phyloP scores from a whole-genome alignment of 2,329 filamentous ascomycete genomes.

The Scortechinia acanthostroma region DNA sequence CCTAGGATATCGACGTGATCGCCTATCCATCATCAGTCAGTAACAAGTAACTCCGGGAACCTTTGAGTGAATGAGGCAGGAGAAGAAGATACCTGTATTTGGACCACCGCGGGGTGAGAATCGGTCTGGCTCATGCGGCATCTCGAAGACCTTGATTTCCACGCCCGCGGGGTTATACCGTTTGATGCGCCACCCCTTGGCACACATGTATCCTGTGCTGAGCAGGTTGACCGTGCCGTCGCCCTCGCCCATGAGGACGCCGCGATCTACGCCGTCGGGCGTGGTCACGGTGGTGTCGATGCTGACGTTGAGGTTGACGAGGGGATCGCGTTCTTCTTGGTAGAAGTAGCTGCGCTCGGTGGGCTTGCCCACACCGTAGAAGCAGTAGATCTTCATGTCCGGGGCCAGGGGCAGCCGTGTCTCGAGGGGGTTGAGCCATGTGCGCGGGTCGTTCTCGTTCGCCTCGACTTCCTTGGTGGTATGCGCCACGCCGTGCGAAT shows the following conservation, averaged over 20 bases:
- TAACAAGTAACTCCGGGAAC: background rate
- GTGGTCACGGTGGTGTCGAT: conserved; percentile 57
- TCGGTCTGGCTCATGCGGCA: conserved; percentile 89
- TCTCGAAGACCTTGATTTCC: conserved; percentile 81
- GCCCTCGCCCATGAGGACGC: conserved; percentile 90
- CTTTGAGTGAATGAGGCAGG: too few relatives aligned
- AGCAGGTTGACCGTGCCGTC: conserved; percentile 94
- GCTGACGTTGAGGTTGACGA: conserved; percentile 67
- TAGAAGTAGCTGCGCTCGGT: conserved; percentile 94
- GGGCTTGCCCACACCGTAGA: conserved; percentile 90
- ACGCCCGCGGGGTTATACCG: conserved; percentile 83
- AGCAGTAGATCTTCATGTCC: conserved; percentile 89
- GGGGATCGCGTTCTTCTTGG: conserved; percentile 56
- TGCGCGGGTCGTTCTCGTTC: conserved; percentile 69
- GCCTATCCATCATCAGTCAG: background rate
- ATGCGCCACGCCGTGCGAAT: conserved; percentile 82
- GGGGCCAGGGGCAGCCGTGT: conserved; percentile 80
- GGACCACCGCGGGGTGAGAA: conserved; percentile 75
- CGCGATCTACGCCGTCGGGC: conserved; percentile 65
- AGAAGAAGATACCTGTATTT: conserved; percentile 38
- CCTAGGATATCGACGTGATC: conserved; percentile 2
- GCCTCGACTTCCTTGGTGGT: conserved; percentile 73
- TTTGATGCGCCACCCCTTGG: conserved; percentile 86
- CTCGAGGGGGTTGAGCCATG: conserved; percentile 94
- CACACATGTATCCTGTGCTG: conserved; percentile 92